Base-by-base conservation (phyloP, 805 yeast genomes). In the Wickerhamomyces strasburgensis region DNA sequence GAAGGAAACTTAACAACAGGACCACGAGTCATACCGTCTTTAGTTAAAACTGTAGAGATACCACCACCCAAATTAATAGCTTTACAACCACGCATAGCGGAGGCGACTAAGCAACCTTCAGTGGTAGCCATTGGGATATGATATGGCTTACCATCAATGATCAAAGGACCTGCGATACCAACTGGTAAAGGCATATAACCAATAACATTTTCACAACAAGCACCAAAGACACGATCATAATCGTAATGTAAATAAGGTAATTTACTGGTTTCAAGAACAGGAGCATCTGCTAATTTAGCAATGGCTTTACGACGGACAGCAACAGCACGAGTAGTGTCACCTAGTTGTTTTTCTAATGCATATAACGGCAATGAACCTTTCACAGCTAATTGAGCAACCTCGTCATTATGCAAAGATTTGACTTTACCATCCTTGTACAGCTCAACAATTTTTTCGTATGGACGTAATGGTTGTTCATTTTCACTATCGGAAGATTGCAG, bases 121-220 rank as follows among this genome's bases (percentile, higher is more conserved):
- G 98, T 93, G 14, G 99, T 93, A 19, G 99, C 99, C 95, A 93
- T 87, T 27, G 99, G 99, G 49, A 93, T 80, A 62, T 88, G 95
- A 60, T 73, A 83, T 32, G 94, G 79, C 47, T 73, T 78, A 35
- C 90, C 94, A 61, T 93, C 98, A 53, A 93, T 85, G 38, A 86
- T 70, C 59, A 93, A 64, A 8, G 99, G 99, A 37, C 99, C 99
- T 19, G 97, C 97, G 57, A 93, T 81, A 61, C 99, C 99, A 38
- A 93, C 87, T 6, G 99, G 99, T 29, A 93, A 61, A 19, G 98
- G 99, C 80, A 90, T 77, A 58, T 72, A 93, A 21, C 99, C 99
- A 60, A 93, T 84, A 40, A 93, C 99, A 56, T 93, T 93, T 62
- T 93, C 99, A 69, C 99, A 93, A 67, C 99, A 93, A 8, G 98